Evolutionary conservation across 2,329 filamentous ascomycete genomes (phyloP), one percentile per base, ranked within the genome.

Genomic region (Neopestalotiopsis sp.): DNA sequence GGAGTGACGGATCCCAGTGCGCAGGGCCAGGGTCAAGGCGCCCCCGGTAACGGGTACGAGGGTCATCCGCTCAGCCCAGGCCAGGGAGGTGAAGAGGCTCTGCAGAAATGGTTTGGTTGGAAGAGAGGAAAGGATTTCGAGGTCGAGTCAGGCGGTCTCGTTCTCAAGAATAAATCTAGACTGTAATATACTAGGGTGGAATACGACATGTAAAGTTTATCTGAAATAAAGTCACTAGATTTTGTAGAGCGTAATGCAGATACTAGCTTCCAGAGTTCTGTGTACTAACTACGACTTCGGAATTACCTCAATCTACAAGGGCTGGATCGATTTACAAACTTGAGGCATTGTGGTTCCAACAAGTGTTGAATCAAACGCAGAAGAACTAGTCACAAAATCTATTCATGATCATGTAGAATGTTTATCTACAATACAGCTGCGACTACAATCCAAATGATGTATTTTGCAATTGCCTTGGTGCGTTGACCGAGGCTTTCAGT

Each of bases 41-140:
- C 91, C 0, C 79, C 89, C 64, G 93, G 92, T 0, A 84, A 84
- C 65, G 92, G 92, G 1, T 97, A 95, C 85, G 79, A 74, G 1
- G 89, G 88, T 20, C 81, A 80, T 28, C 80, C 86, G 0, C 78
- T 98, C 67, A 78, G 78, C 4, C 88, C 93, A 1, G 93, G 94
- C 0, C 82, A 90, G 30, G 93, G 92, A 4, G 94, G 94, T 1
- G 91, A 94, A 77, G 88, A 90, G 65, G 86, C 87, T 4, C 78
- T 98, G 71, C 81, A 81, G 65, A 79, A 86, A 64, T 98, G 95
- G 95, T 84, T 92, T 73, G 93, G 94, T 0, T 97, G 94, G 94
- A 86, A 83, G 70, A 87, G 84, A 74, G 94, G 92, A 0, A 85
- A 81, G 69, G 89, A 97, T 40, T 97, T 91, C 77, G 86, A 89